phyloP scores from a whole-genome alignment of 495 filamentous ascomycete genomes.

The Aspergillus coremiiformis region DNA sequence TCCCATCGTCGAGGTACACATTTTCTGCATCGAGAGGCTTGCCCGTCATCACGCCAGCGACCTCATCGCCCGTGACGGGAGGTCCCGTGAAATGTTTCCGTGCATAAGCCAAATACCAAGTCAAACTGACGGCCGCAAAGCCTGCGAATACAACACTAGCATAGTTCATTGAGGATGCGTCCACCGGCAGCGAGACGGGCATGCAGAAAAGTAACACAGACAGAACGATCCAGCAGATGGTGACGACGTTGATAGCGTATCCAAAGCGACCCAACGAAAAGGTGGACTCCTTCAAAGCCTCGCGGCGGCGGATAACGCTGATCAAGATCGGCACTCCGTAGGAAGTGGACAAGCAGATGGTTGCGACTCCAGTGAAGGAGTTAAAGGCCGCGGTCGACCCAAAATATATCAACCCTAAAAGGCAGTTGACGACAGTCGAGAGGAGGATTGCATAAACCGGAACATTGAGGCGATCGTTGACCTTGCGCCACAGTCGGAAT shows the following conservation, averaged over 20 bases:
- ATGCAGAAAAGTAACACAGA: slow-evolving; percentile 50
- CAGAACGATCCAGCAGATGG: slow-evolving; percentile 44
- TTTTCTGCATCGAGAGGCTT: slow-evolving; percentile 19
- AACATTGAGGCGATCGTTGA: slow-evolving; percentile 49
- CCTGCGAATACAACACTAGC: slow-evolving; percentile 58
- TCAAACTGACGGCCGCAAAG: slow-evolving; percentile 46
- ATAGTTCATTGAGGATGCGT: slow-evolving; percentile 48
- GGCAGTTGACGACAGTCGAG: slow-evolving; percentile 45
- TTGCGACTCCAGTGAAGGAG: slow-evolving; percentile 59
- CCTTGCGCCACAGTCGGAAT: slow-evolving; percentile 53
- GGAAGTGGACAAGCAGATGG: slow-evolving; percentile 54
- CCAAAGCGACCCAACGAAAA: slow-evolving; percentile 48
- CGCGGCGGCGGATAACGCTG: slow-evolving; percentile 43
- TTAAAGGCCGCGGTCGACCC: slow-evolving; percentile 56
- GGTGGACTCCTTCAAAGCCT: slow-evolving; percentile 37
- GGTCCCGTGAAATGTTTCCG: slow-evolving; percentile 65
- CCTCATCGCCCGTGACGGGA: slow-evolving; percentile 42
- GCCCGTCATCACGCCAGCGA: slow-evolving; percentile 29
- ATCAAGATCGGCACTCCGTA: slow-evolving; percentile 60
- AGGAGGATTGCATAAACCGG: slow-evolving; percentile 52
- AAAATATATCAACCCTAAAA: slow-evolving; percentile 58
- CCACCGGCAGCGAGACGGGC: slow-evolving; percentile 46
- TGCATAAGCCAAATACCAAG: slow-evolving; percentile 66
- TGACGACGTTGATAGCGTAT: slow-evolving; percentile 44
- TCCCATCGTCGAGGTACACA: slow-evolving; percentile 15